Conservation (phyloP, 192 early-diverging fungal genomes). For the Podila epigama region DNA sequence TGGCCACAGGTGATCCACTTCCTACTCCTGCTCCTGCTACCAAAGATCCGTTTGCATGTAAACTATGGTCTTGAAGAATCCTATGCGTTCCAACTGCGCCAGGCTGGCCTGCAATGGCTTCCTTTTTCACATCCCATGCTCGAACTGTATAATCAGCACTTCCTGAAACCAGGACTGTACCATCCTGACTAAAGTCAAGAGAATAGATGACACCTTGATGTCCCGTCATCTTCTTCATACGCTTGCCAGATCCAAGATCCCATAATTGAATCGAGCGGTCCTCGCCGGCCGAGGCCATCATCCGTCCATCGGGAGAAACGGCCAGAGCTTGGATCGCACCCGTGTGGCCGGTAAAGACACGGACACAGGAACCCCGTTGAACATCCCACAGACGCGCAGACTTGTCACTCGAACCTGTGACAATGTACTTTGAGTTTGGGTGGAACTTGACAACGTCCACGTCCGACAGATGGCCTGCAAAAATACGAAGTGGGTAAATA, state of each 20-base stretch:
- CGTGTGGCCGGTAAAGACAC: conserved; percentile 88
- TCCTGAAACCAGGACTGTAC: conserved; percentile 82
- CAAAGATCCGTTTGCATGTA: not conserved
- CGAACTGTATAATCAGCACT: conserved; percentile 90
- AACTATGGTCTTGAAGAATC: conserved; percentile 28
- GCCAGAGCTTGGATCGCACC: conserved; percentile 86
- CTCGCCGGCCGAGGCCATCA: conserved; percentile 92
- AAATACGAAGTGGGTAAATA: conserved; percentile 93
- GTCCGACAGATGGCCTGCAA: conserved; percentile 97
- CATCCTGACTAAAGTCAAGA: conserved; percentile 85
- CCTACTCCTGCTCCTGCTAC: too few relatives aligned
- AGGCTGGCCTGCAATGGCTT: conserved; percentile 12
- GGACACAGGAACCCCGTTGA: conserved; percentile 87
- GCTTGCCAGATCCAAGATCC: conserved; percentile 88
- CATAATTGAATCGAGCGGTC: conserved; percentile 84
- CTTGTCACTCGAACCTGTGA: conserved; percentile 91
- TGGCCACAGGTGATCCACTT: conserved; percentile 9
- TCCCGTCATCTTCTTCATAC: conserved; percentile 85
- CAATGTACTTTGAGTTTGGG: conserved; percentile 93
- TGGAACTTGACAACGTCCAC: conserved; percentile 97
- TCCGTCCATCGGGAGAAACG: conserved; percentile 90
- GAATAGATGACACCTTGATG: conserved; percentile 87
- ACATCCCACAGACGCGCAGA: conserved; percentile 94
- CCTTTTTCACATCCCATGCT: conserved; percentile 85
- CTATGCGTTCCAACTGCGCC: conserved; percentile 8